Conservation (phyloP, 2,329 filamentous ascomycete genomes). For the Calonectria crousiana region DNA sequence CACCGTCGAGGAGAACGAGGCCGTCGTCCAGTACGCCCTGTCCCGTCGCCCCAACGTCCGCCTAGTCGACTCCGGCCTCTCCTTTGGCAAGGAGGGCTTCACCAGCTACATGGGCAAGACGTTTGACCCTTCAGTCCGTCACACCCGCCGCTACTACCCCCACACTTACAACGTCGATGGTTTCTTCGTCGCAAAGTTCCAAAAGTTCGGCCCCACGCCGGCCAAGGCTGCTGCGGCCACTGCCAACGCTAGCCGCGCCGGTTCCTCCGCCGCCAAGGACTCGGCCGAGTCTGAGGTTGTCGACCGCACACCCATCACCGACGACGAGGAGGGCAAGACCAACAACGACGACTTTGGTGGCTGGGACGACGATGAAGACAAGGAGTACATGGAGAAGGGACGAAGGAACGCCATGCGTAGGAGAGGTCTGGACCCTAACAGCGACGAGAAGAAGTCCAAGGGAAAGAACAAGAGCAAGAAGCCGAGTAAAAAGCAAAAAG, state of each 20-base stretch:
- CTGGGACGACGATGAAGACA: conserved; percentile 81
- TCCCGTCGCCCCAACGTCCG: conserved; percentile 92
- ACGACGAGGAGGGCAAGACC: conserved; percentile 57
- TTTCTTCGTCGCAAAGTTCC: conserved; percentile 98
- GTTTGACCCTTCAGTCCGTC: conserved; percentile 86
- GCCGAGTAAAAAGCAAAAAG: conserved; percentile 39
- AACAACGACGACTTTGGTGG: conserved; percentile 71
- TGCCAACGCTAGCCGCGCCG: conserved; percentile 48
- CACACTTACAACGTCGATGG: conserved; percentile 96
- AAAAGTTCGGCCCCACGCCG: conserved; percentile 87
- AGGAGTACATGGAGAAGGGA: conserved; percentile 78
- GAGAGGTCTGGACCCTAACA: conserved; percentile 80
- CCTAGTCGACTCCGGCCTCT: conserved; percentile 90
- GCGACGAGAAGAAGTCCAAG: conserved; percentile 57
- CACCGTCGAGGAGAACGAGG: conserved; percentile 90
- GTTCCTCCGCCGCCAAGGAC: conserved; percentile 27
- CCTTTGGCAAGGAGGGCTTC: conserved; percentile 94
- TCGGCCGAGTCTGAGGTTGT: conserved; percentile 57
- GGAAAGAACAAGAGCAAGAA: conserved; percentile 52
- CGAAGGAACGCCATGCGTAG: conserved; percentile 79
- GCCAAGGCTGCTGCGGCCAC: conserved; percentile 55
- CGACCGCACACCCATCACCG: conserved; percentile 77
- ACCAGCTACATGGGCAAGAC: conserved; percentile 90
- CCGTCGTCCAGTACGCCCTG: conserved; percentile 93
- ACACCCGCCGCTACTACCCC: conserved; percentile 89